phyloP scores from a whole-genome alignment of 2,329 filamentous ascomycete genomes.

The Fusarium udum region DNA sequence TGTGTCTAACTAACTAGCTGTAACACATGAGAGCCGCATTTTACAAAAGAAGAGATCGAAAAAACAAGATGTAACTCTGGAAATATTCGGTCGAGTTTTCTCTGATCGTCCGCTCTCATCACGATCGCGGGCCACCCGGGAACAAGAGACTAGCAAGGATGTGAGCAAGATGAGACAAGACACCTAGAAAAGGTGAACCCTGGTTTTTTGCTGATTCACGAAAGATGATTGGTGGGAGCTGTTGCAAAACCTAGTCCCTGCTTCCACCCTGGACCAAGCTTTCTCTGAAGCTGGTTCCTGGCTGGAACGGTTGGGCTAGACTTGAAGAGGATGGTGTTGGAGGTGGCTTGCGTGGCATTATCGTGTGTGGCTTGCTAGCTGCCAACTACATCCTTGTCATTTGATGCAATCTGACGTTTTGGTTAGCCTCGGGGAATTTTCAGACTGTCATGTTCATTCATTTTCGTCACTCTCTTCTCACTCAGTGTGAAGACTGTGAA shows the following conservation, averaged over 20 bases:
- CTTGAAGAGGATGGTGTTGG: constrained; percentile 11
- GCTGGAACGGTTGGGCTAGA: constrained; percentile 10
- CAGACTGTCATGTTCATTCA: not conserved
- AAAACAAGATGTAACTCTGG: not conserved
- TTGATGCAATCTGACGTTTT: constrained; percentile 31
- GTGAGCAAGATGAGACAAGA: constrained; percentile 31
- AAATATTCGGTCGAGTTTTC: not conserved
- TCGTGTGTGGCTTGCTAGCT: constrained; percentile 20
- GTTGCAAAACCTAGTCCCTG: constrained; percentile 3
- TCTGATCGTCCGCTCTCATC: constrained; percentile 30
- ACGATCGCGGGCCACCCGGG: constrained; percentile 27
- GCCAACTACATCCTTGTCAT: not conserved
- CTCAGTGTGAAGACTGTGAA: not conserved
- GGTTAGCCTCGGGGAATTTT: not conserved
- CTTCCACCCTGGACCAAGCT: constrained; percentile 11
- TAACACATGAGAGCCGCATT: constrained; percentile 14
- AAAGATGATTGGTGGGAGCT: constrained; percentile 21
- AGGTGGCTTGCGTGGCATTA: constrained; percentile 29
- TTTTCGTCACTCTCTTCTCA: constrained; percentile 9
- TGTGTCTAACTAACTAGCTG: not conserved
- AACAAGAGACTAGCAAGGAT: constrained; percentile 26
- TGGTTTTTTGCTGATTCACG: not conserved
- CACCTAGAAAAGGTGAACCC: constrained; percentile 5
- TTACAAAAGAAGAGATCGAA: not conserved
- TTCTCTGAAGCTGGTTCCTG: constrained; percentile 15